Evolutionary conservation across 345 rosid species (phyloP), one percentile per base, ranked within the genome.

Genomic region (Lagerstroemia speciosa): DNA sequence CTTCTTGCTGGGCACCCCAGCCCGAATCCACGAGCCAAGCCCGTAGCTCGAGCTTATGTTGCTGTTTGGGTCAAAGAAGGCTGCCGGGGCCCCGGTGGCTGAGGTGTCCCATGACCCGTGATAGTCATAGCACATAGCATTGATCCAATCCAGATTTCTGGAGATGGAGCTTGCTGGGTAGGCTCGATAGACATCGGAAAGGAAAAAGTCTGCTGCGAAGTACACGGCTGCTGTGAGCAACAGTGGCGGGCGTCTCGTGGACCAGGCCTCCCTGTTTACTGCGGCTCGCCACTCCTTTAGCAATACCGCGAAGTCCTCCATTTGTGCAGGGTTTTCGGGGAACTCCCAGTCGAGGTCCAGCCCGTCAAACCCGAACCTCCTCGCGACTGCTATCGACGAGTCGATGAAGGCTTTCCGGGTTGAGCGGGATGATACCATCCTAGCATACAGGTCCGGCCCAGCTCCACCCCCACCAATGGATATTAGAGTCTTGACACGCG

Each of bases 161-260:
- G 30, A 64, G 16, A 79, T 73, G 16, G 77, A 65, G 24, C 5
- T 52, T 20, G 61, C 75, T 8, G 75, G 79, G 63, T 62, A 79
- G 22, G 57, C 6, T 2, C 73, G 70, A 1, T 65, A 38, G 8
- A 36, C 57, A 8, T 50, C 43, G 7, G 72, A 38, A 19, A 70
- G 55, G 67, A 72, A 72, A 52, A 75, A 63, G 50, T 76, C 72
- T 0, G 72, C 37, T 1, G 77, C 67, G 8, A 73, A 79, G 73
- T 75, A 76, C 41, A 76, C 77, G 26, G 79, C 79, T n/a, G 82
- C 79, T 6, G 79, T 70, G 34, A 79, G 69, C 14, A 75, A 69
- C 12, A 75, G 77, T 1, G 67, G 67, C 0, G 79, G 77, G 20
- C 65, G 72, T n/a, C 55, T 26, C 10, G 50, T 62, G 37, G 53